Percentiles rank a stretch among this genome's conserved stretches.
These are phyloP conservation scores for Aspergillus carbonarius DNA, from an alignment of 2,329 filamentous ascomycete genomes.

Conservation along the genomic window DNA sequence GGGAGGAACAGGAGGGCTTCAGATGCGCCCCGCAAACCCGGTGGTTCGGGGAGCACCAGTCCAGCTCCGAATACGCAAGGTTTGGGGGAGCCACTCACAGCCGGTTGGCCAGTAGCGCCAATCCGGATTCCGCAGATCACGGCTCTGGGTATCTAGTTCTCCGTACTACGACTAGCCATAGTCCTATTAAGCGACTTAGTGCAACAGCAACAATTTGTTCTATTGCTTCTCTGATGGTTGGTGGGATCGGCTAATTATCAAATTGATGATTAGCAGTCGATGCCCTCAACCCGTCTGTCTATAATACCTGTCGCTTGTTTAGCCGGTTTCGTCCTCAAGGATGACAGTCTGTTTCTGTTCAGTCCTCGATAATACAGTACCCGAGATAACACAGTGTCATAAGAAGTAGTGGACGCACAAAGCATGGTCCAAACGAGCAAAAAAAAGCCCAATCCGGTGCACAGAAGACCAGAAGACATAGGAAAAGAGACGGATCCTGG, in stretches of 20 bases:
- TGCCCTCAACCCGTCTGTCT: not conserved
- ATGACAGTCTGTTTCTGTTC: slow-evolving; percentile 8
- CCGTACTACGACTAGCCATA: not conserved
- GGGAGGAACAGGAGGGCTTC: slow-evolving; percentile 1
- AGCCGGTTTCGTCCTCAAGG: not conserved
- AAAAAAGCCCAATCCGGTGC: not conserved
- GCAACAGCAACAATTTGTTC: not conserved
- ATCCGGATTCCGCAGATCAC: not conserved
- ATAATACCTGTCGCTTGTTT: not conserved
- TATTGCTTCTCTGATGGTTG: not conserved
- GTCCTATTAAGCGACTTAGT: not conserved
- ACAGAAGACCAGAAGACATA: not conserved
- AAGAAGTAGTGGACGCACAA: not conserved
- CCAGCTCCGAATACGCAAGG: slow-evolving; percentile 17
- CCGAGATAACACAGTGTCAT: not conserved
- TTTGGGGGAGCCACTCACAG: not conserved
- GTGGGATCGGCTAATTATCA: not conserved
- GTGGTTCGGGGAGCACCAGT: slow-evolving; percentile 21
- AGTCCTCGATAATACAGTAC: not conserved
- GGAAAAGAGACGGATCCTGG: slow-evolving; percentile 5
- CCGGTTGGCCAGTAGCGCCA: not conserved
- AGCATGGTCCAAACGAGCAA: not conserved
- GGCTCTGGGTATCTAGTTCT: not conserved
- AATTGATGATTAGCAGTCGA: not conserved
- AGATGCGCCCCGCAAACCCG: slow-evolving; percentile 16